Evolutionary conservation across 129 eudicot genomes (phyloP).

Genomic region (Sambucus nigra): DNA sequence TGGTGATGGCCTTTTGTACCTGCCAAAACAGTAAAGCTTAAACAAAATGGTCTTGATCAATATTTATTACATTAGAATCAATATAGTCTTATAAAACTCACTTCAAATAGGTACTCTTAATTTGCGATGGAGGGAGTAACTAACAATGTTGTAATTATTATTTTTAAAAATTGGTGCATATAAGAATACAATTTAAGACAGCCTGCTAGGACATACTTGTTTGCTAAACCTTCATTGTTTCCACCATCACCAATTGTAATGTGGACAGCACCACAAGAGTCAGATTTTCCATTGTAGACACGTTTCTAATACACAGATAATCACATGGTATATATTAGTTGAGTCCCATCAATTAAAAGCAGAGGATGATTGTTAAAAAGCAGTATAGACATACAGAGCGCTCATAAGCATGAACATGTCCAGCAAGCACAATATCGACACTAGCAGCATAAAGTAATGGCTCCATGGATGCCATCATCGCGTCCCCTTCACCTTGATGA

Average conservation of each 20-base stretch:
- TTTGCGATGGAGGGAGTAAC: neutral
- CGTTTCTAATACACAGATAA: slow-evolving; percentile 44
- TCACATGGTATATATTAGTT: neutral
- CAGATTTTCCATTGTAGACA: slow-evolving; percentile 55
- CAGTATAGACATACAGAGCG: slow-evolving; percentile 54
- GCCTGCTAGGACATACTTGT: slow-evolving; percentile 34
- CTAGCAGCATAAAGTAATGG: slow-evolving; percentile 86
- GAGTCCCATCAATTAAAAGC: neutral
- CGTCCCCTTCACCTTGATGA: slow-evolving; percentile 83
- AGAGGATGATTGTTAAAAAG: neutral
- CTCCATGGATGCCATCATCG: slow-evolving; percentile 85
- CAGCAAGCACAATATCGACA: slow-evolving; percentile 78
- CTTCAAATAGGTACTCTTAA: neutral
- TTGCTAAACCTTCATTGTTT: slow-evolving; percentile 83
- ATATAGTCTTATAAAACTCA: too few species aligned
- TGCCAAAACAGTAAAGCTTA: slow-evolving; percentile 8
- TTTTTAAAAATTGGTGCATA: too few species aligned
- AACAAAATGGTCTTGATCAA: neutral
- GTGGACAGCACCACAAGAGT: slow-evolving; percentile 91
- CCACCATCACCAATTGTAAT: slow-evolving; percentile 98
- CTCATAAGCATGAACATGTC: slow-evolving; percentile 98
- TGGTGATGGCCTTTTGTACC: slow-evolving; percentile 69
- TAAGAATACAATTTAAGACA: neutral
- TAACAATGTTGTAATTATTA: neutral
- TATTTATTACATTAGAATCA: too few species aligned